A percentile compares a stretch with the other conserved stretches of the same genome.
Conservation (phyloP, 495 filamentous ascomycete genomes). For the Bathelium albidoporum region DNA sequence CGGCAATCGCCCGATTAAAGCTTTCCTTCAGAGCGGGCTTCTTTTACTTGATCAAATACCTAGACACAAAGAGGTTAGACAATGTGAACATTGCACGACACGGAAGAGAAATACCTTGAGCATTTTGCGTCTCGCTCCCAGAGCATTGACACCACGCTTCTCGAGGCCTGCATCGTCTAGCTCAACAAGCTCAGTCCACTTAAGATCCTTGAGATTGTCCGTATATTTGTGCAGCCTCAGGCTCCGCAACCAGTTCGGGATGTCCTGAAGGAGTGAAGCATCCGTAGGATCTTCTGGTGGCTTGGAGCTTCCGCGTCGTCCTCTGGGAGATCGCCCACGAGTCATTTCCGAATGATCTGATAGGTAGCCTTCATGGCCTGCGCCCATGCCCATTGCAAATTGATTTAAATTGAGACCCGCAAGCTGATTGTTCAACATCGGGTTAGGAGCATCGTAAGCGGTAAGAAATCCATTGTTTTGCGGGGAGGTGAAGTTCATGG, state of each 20-base stretch:
- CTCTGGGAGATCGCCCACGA: slow-evolving; percentile 84
- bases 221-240: slow-evolving; percentile 97
- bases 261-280: slow-evolving; percentile 80
- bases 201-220: slow-evolving; percentile 91
- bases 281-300: slow-evolving; percentile 97
- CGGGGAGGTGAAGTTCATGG: slow-evolving; percentile 70
- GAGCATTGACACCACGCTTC: slow-evolving; percentile 85
- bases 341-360: slow-evolving; percentile 88
- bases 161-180: slow-evolving; percentile 91
- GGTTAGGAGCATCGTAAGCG: slow-evolving; percentile 68
- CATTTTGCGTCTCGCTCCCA: slow-evolving; percentile 95
- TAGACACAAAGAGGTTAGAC: slow-evolving; percentile 22
- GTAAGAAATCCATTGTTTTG: slow-evolving; percentile 94
- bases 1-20: slow-evolving; percentile 12
- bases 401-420: slow-evolving; percentile 62
- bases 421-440: slow-evolving; percentile 65
- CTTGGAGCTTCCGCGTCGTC: slow-evolving; percentile 88
- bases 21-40: slow-evolving; percentile 37
- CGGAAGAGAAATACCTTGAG: slow-evolving; percentile 59
- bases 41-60: slow-evolving; percentile 88
- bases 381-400: slow-evolving; percentile 27
- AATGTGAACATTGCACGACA: background rate
- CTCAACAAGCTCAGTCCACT: slow-evolving; percentile 89
- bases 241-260: slow-evolving; percentile 91
- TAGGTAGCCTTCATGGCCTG: slow-evolving; percentile 67